A percentile compares a stretch with the other conserved stretches of the same genome.
phyloP scores from a whole-genome alignment of 208 protist species.

The Crithidia sp. region DNA sequence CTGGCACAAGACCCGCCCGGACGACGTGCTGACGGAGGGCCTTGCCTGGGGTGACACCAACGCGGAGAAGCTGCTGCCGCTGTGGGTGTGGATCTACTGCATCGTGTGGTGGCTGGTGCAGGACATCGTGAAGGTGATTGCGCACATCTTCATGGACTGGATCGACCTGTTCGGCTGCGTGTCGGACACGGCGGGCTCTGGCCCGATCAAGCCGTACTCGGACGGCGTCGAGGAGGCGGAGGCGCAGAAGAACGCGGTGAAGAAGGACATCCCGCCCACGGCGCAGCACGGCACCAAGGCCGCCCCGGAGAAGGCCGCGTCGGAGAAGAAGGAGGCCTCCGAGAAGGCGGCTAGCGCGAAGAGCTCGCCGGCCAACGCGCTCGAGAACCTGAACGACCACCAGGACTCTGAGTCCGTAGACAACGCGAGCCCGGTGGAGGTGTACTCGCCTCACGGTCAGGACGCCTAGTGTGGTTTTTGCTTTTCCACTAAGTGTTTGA shows the following conservation, averaged over 20 bases:
- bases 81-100: constrained; percentile 93
- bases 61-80: constrained; percentile 66
- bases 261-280: constrained; percentile 4
- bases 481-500: background rate
- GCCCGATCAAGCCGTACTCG: constrained; percentile 41
- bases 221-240: constrained; percentile 26
- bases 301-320: constrained; percentile 4
- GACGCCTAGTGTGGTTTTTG: background rate
- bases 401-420: constrained; percentile 5
- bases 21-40: constrained; percentile 72
- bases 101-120: constrained; percentile 92
- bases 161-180: constrained; percentile 79
- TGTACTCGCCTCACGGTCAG: constrained; percentile 10
- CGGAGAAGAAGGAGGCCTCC: constrained; percentile 15
- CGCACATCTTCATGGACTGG: constrained; percentile 68
- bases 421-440: constrained; percentile 12
- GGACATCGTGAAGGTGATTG: constrained; percentile 81
- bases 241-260: constrained; percentile 1
- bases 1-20: constrained; percentile 64
- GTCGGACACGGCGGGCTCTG: constrained; percentile 44
- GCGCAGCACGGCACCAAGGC: background rate
- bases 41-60: constrained; percentile 62
- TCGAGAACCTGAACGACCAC: constrained; percentile 9
- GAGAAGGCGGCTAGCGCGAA: constrained; percentile 7
- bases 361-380: constrained; percentile 10